phyloP scores from a whole-genome alignment of 306 rosid genomes.

The Cicer yamashitae region DNA sequence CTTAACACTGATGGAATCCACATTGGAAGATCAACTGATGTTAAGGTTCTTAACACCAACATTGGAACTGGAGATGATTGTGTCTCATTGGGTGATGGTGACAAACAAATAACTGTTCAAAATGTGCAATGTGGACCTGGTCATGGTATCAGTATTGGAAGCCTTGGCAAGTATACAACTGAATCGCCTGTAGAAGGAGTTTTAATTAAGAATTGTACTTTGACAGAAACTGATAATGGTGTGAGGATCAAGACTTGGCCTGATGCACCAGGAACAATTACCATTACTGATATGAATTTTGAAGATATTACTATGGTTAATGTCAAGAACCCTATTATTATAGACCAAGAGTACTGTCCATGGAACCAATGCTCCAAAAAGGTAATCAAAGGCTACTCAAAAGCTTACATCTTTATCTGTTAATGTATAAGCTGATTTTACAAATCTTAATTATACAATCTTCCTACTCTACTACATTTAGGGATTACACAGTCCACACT shows the following conservation, averaged over 20 bases:
- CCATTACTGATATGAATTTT: constrained; percentile 27
- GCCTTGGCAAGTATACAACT: constrained; percentile 6
- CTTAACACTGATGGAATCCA: constrained; percentile 41
- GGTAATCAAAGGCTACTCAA: not conserved
- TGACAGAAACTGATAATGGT: not conserved
- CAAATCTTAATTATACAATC: too few species aligned
- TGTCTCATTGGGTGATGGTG: constrained; percentile 33
- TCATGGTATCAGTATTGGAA: constrained; percentile 35
- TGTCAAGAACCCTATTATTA: constrained; percentile 18
- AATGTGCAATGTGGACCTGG: not conserved
- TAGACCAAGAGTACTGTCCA: constrained; percentile 32
- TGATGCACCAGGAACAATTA: not conserved
- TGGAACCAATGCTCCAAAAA: constrained; percentile 20
- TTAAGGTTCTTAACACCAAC: constrained; percentile 12
- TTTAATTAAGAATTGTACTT: not conserved
- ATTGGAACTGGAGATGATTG: constrained; percentile 36
- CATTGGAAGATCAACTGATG: constrained; percentile 25
- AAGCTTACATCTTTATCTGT: not conserved
- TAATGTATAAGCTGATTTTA: too few species aligned
- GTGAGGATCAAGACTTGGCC: constrained; percentile 33
- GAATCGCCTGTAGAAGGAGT: not conserved
- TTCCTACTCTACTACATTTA: too few species aligned
- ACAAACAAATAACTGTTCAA: not conserved
- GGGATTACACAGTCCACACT: too few species aligned
- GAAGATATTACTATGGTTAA: constrained; percentile 19